Conservation (phyloP, 1,284 basidiomycete species). For the Ceratobasidium sp. region DNA sequence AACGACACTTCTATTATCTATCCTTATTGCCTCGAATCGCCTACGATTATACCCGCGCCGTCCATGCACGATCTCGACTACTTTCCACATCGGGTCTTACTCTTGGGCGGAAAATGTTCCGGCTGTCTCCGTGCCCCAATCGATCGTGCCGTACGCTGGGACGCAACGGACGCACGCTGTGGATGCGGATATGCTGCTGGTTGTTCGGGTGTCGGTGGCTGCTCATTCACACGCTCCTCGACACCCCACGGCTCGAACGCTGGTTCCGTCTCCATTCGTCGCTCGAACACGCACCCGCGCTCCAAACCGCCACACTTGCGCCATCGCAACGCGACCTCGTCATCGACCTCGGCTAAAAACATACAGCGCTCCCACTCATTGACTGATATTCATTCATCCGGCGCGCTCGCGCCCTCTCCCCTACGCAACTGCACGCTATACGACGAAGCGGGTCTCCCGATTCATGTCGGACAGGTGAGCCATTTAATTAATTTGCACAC, state of each 20-base stretch:
- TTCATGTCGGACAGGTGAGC: conserved; percentile 26
- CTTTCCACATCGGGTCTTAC: conserved; percentile 9
- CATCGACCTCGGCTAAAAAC: background rate
- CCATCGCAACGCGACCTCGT: background rate
- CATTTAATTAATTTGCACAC: background rate
- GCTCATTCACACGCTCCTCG: no score
- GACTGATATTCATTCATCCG: conserved; percentile 31
- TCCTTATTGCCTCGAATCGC: conserved; percentile 15
- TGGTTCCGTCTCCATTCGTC: background rate
- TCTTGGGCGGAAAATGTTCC: conserved; percentile 14
- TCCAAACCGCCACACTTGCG: conserved; percentile 18
- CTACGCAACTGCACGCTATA: background rate
- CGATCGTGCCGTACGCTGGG: no score
- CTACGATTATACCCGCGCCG: background rate
- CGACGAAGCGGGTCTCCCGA: background rate
- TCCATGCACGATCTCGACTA: conserved; percentile 24
- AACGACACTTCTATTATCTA: background rate
- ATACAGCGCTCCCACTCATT: conserved; percentile 21
- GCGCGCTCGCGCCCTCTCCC: background rate
- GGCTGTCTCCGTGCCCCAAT: background rate
- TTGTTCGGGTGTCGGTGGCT: no score
- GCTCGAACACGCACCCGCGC: conserved; percentile 25
- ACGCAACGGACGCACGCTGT: no score
- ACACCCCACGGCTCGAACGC: no score
- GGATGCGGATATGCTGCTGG: no score